Percentiles rank a stretch among this genome's conserved stretches.
phyloP scores from a whole-genome alignment of 1,139 yeast genomes.

The Geotrichum histeridarum region DNA sequence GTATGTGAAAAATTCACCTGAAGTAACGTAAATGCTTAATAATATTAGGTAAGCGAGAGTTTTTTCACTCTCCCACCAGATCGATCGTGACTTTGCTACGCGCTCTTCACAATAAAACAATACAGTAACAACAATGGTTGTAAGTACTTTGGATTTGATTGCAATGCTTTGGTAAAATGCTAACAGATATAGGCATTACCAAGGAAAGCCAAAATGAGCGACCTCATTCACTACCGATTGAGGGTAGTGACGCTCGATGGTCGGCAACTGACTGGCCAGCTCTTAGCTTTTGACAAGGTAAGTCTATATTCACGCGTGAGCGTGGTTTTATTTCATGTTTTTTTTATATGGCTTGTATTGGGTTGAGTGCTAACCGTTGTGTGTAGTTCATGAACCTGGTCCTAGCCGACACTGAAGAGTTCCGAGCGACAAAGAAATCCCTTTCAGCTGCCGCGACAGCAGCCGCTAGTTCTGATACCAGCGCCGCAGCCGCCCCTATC shows the following conservation, averaged over 20 bases:
- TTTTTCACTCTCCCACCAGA: background rate
- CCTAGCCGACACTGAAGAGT: slow-evolving; percentile 78
- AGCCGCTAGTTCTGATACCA: background rate
- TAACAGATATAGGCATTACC: background rate
- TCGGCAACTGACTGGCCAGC: slow-evolving; percentile 69
- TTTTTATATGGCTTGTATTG: background rate
- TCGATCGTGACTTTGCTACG: background rate
- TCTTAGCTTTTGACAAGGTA: slow-evolving; percentile 76
- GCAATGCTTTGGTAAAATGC: too few relatives aligned
- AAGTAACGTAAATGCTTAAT: background rate
- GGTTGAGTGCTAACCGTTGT: background rate
- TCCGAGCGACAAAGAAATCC: slow-evolving; percentile 64
- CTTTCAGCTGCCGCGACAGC: slow-evolving; percentile 19
- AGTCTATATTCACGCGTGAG: slow-evolving; percentile 3
- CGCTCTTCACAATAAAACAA: background rate
- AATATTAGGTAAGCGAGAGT: background rate
- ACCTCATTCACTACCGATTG: slow-evolving; percentile 67
- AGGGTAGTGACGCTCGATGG: slow-evolving; percentile 71
- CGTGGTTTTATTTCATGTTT: background rate
- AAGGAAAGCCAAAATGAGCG: slow-evolving; percentile 41
- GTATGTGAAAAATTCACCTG: background rate
- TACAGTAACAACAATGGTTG: slow-evolving; percentile 1
- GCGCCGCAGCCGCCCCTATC: slow-evolving; percentile 19
- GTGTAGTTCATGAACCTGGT: slow-evolving; percentile 70
- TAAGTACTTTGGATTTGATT: background rate